Base-by-base conservation (phyloP, 306 rosid species). In the Acacia acuminata region DNA sequence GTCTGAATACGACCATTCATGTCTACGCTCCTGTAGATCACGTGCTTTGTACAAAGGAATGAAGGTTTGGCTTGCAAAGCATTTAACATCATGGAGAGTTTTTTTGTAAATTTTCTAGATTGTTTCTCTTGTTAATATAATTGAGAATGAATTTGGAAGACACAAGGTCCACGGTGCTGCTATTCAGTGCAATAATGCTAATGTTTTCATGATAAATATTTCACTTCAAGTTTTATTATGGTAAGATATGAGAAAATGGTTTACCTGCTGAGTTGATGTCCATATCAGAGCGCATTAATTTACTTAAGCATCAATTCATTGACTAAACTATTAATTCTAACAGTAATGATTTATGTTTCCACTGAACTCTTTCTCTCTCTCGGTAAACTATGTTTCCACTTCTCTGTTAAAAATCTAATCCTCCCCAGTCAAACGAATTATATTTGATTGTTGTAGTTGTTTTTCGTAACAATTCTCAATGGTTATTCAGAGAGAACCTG, bases 31-130 rank as follows among this genome's bases (percentile, higher is more conserved):
- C 66, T 95, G 98, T 78, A 90, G 98, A 78, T 95, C 98, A 55
- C 97, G 98, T 43, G 98, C 98, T 85, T 87, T 95, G 83, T 95
- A 95, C 91, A 95, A 95, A 89, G 98, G 98, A 81, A 93, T 95
- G 98, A 95, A 95, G 97, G 98, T 95, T 82, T 90, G 89, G 74
- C 78, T 86, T 82, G 47, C 71, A 50, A 83, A 80, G 63, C 79
- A 73, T 86, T 82, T 80, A 76, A 74, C 48, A 30, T 70, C 11
- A 70, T 78, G 53, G 81, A 82, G 66, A 84, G 72, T 71, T 79
- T 79, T 56, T 51, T 5, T 51, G 32, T 70, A 42, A 82, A 84
- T 15, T 84, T 82, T 10, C 13, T 82, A 51, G 63, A 43, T 69
- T 67, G 47, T 61, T 65, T 75, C 44, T 50, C 53, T 50, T 73